Evolutionary conservation across 2,329 filamentous ascomycete genomes (phyloP).

Genomic region (Teratosphaeriaceae sp.): DNA sequence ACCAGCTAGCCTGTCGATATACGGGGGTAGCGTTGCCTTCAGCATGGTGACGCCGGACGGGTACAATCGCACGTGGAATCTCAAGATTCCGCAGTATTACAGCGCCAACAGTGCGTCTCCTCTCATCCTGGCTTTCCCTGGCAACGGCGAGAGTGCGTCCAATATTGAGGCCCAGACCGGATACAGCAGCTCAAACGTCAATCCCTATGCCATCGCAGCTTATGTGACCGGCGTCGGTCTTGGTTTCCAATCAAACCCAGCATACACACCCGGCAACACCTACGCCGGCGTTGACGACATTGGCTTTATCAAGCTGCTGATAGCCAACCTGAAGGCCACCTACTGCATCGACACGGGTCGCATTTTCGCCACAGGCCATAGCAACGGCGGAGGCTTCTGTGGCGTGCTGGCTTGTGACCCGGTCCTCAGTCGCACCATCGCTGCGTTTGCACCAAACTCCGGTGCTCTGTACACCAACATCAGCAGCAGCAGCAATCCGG

Average conservation of each 20-base stretch:
- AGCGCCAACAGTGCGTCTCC: constrained; percentile 30
- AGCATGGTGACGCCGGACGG: constrained; percentile 19
- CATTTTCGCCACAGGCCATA: constrained; percentile 45
- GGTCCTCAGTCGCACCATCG: constrained; percentile 34
- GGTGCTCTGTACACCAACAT: constrained; percentile 38
- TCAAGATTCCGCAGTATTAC: constrained; percentile 36
- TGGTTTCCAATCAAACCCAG: constrained; percentile 15
- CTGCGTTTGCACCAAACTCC: constrained; percentile 44
- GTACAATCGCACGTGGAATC: constrained; percentile 28
- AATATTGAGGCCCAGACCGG: constrained; percentile 36
- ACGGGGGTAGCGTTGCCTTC: constrained; percentile 15
- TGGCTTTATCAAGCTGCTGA: constrained; percentile 36
- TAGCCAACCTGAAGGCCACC: constrained; percentile 30
- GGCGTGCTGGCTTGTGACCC: constrained; percentile 43
- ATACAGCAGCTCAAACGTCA: constrained; percentile 36
- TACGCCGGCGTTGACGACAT: constrained; percentile 30
- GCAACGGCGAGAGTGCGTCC: constrained; percentile 29
- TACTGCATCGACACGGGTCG: constrained; percentile 41
- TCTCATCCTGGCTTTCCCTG: constrained; percentile 42
- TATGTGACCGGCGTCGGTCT: constrained; percentile 33
- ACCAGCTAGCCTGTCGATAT: constrained; percentile 13
- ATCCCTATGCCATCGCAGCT: constrained; percentile 37
- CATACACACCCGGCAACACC: not conserved
- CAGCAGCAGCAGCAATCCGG: constrained; percentile 12
- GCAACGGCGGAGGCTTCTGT: constrained; percentile 47